These are phyloP conservation scores for Paxillus involutus DNA, from an alignment of 768 basidiomycete genomes.

Conservation along the genomic window DNA sequence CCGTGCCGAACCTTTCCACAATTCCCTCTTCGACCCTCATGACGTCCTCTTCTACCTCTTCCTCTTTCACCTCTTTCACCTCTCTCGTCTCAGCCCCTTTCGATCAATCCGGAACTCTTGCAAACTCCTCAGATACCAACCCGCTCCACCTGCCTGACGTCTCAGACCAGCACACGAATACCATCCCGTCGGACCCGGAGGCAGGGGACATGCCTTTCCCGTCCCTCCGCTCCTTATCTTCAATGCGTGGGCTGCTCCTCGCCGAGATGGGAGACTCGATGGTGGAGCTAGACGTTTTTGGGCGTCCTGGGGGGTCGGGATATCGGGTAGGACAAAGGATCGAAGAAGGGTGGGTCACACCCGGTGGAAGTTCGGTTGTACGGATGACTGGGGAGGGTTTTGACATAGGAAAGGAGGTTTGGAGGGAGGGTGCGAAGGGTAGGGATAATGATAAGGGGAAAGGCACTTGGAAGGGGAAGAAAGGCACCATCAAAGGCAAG, in stretches of 20 bases:
- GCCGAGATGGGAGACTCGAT: constrained; percentile 50
- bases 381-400: constrained; percentile 6
- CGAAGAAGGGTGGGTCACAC: constrained; percentile 29
- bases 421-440: constrained; percentile 15
- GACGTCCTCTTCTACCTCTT: constrained; percentile 23
- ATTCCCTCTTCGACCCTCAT: constrained; percentile 27
- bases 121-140: constrained; percentile 20
- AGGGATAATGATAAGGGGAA: constrained; percentile 6
- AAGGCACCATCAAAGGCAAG: constrained; percentile 6
- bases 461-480: constrained; percentile 15
- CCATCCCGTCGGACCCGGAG: constrained; percentile 4
- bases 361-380: constrained; percentile 26
- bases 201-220: constrained; percentile 18
- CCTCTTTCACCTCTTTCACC: constrained; percentile 19
- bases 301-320: constrained; percentile 34
- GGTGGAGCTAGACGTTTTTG: constrained; percentile 42
- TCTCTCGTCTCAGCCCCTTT: constrained; percentile 20
- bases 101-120: constrained; percentile 14
- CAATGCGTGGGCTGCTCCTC: constrained; percentile 47
- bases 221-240: constrained; percentile 32
- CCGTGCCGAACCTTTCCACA: constrained; percentile 23
- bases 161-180: neutral
- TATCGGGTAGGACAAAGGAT: constrained; percentile 43
- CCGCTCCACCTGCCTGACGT: neutral
- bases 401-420: constrained; percentile 20